Conservation (phyloP, 2,329 filamentous ascomycete genomes). For the Botryosphaeria dothidea region DNA sequence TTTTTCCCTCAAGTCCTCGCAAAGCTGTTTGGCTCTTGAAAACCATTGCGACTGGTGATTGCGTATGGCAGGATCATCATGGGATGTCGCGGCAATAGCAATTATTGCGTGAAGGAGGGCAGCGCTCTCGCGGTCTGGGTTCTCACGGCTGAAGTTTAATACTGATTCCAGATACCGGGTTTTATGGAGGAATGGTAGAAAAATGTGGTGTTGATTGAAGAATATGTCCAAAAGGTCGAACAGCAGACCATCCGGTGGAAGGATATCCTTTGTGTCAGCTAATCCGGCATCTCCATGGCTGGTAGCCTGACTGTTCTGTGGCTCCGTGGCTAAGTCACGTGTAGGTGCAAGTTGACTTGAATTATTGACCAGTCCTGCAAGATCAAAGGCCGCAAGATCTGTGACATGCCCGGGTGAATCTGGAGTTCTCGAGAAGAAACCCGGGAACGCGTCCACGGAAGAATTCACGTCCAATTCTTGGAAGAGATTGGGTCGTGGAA, state of each 20-base stretch:
- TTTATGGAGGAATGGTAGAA: slow-evolving; percentile 33
- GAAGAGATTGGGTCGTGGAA: not conserved
- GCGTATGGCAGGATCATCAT: slow-evolving; percentile 27
- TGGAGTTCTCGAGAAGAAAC: not conserved
- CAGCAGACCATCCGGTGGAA: not conserved
- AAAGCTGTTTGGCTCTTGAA: slow-evolving; percentile 31
- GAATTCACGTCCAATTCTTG: not conserved
- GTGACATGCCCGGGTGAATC: not conserved
- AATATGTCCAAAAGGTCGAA: not conserved
- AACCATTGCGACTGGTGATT: slow-evolving; percentile 29
- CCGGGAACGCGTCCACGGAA: not conserved
- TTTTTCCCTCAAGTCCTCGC: slow-evolving; percentile 27
- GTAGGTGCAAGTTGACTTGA: not conserved
- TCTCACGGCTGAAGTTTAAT: slow-evolving; percentile 25
- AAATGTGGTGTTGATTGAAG: not conserved
- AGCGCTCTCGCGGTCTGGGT: slow-evolving; percentile 22
- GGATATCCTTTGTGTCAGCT: not conserved
- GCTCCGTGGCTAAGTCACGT: not conserved
- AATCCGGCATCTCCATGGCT: too few species aligned
- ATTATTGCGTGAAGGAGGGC: slow-evolving; percentile 31
- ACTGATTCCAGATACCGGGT: slow-evolving; percentile 23
- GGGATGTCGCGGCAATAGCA: slow-evolving; percentile 27
- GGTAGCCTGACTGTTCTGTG: not conserved
- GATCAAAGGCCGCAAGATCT: not conserved
- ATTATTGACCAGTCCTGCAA: not conserved